Evolutionary conservation across 345 rosid species (phyloP).

Genomic region (Trapa bicornis): DNA sequence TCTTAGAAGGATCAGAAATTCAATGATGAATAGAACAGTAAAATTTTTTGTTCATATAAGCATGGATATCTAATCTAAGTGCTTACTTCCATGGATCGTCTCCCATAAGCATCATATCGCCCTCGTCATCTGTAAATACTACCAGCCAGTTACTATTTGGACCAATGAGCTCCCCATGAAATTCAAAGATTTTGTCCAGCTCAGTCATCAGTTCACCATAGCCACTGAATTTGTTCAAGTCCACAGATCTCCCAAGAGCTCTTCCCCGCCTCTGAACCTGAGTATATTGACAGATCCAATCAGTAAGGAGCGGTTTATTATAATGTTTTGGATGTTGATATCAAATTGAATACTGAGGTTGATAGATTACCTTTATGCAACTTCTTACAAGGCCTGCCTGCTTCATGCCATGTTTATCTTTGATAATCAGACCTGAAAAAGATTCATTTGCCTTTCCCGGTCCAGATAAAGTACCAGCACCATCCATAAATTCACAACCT

Average conservation of each 20-base stretch:
- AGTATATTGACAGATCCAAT: background rate
- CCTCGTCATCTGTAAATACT: slow-evolving; percentile 43
- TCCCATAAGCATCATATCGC: slow-evolving; percentile 51
- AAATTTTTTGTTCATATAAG: background rate
- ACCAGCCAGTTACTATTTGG: slow-evolving; percentile 35
- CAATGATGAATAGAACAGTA: background rate
- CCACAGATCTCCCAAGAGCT: slow-evolving; percentile 46
- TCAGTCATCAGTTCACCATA: slow-evolving; percentile 35
- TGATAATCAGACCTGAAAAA: slow-evolving; percentile 7
- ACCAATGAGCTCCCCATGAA: slow-evolving; percentile 33
- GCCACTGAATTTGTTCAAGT: slow-evolving; percentile 32
- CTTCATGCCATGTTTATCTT: slow-evolving; percentile 20
- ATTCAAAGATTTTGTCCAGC: slow-evolving; percentile 38
- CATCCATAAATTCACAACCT: slow-evolving; percentile 4
- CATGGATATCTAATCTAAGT: background rate
- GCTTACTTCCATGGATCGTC: slow-evolving; percentile 59
- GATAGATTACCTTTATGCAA: slow-evolving; percentile 30
- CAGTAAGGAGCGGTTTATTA: background rate
- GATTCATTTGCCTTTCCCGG: slow-evolving; percentile 18
- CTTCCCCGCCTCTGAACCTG: slow-evolving; percentile 48
- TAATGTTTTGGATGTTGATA: background rate
- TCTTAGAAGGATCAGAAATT: background rate
- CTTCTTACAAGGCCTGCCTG: slow-evolving; percentile 30
- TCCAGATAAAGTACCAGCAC: slow-evolving; percentile 11
- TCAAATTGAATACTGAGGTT: background rate